Conservation (phyloP, 371 early-diverging fungal species). For the Apophysomyces ossiformis region DNA sequence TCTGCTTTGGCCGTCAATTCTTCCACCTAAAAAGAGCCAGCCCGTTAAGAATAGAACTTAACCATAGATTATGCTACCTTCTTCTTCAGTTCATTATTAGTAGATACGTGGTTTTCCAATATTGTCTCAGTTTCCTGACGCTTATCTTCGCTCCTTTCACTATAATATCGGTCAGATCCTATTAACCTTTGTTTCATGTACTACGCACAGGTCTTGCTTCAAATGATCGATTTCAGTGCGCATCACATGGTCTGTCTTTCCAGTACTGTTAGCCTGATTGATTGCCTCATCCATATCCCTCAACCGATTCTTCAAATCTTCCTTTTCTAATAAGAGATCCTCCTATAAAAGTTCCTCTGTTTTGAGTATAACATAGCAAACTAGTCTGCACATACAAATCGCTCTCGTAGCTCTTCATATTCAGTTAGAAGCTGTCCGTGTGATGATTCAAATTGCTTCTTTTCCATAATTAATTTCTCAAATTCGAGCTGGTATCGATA, state of each 20-base stretch:
- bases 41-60: too few species aligned
- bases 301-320: conserved; percentile 65
- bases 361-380: neutral
- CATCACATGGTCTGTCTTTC: conserved; percentile 84
- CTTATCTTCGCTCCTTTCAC: conserved; percentile 77
- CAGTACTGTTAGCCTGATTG: conserved; percentile 71
- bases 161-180: conserved; percentile 18
- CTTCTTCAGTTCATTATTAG: conserved; percentile 70
- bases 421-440: conserved; percentile 58
- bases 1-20: conserved; percentile 73
- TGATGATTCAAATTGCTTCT: conserved; percentile 60
- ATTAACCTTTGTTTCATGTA: neutral
- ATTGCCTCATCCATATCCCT: conserved; percentile 75
- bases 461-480: conserved; percentile 50
- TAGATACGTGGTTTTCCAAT: conserved; percentile 60
- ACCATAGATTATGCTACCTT: conserved; percentile 41
- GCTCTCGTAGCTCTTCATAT: conserved; percentile 53
- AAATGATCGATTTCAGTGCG: conserved; percentile 89
- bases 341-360: conserved; percentile 53
- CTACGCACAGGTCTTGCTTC: conserved; percentile 78
- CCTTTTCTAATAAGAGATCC: conserved; percentile 63
- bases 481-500: conserved; percentile 48
- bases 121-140: conserved; percentile 73
- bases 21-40: conserved; percentile 59
- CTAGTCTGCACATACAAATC: conserved; percentile 56